Conservation (phyloP, 1,139 yeast species). For the Pichia sp. region DNA sequence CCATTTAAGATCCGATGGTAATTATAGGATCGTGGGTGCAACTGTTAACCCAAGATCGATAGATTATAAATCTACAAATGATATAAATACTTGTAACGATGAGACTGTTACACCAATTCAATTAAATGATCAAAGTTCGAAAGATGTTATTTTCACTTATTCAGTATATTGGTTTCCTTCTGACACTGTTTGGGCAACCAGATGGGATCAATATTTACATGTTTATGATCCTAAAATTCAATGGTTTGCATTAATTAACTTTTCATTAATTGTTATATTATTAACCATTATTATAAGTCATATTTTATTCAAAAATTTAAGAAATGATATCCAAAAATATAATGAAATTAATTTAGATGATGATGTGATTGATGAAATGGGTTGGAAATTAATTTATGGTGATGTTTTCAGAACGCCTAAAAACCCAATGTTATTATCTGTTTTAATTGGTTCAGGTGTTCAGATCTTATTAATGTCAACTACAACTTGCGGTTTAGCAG, state of each 20-base stretch:
- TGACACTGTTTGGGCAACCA: conserved; percentile 87
- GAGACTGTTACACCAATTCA: conserved; percentile 35
- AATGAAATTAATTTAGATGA: conserved; percentile 79
- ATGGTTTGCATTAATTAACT: conserved; percentile 88
- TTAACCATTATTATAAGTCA: conserved; percentile 77
- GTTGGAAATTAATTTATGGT: conserved; percentile 96
- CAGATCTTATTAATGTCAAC: conserved; percentile 77
- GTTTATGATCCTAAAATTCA: conserved; percentile 89
- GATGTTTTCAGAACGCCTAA: conserved; percentile 88
- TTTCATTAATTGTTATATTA: conserved; percentile 71
- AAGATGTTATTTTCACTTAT: conserved; percentile 50
- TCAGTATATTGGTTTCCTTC: conserved; percentile 63
- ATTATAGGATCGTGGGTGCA: conserved; percentile 86
- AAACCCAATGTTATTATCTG: conserved; percentile 63
- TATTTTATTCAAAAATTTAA: conserved; percentile 71
- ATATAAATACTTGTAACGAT: conserved; percentile 32
- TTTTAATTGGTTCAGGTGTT: conserved; percentile 80
- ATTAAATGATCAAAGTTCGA: conserved; percentile 35
- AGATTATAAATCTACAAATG: conserved; percentile 36
- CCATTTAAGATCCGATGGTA: conserved; percentile 63
- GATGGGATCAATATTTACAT: conserved; percentile 96
- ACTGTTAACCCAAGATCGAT: conserved; percentile 65
- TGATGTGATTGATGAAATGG: conserved; percentile 87
- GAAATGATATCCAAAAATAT: conserved; percentile 79
- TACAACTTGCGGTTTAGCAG: conserved; percentile 72